phyloP scores from a whole-genome alignment of 2,329 filamentous ascomycete genomes.

The Verticillium albo-atrum region DNA sequence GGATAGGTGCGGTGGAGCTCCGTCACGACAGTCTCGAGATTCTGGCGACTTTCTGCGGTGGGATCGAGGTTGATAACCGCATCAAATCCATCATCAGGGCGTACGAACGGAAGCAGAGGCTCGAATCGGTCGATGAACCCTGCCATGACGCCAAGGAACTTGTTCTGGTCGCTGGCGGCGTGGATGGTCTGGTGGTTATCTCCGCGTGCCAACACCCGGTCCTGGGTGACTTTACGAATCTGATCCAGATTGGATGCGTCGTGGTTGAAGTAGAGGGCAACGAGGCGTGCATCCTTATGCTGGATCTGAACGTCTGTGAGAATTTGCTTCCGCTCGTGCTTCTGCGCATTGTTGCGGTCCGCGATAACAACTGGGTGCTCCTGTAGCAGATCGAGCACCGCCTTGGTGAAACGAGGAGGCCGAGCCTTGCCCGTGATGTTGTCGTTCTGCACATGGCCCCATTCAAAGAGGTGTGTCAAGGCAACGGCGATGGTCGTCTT shows the following conservation, averaged over 20 bases:
- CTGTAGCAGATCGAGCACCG: conserved; percentile 61
- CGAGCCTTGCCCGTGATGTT: conserved; percentile 81
- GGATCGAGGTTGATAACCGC: conserved; percentile 81
- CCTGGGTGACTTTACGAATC: conserved; percentile 70
- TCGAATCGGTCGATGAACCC: conserved; percentile 87
- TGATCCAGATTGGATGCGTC: conserved; percentile 68
- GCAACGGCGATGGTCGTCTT: conserved; percentile 91
- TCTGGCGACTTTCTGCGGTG: conserved; percentile 69
- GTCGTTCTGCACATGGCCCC: conserved; percentile 95
- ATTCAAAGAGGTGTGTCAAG: conserved; percentile 76
- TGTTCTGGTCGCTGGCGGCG: conserved; percentile 66
- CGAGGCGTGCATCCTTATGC: conserved; percentile 62
- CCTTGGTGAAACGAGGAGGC: conserved; percentile 71
- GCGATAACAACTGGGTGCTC: conserved; percentile 73
- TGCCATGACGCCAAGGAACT: conserved; percentile 90
- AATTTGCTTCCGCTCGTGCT: conserved; percentile 81
- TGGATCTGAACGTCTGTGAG: conserved; percentile 69
- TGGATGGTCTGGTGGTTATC: conserved; percentile 99
- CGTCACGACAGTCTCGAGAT: conserved; percentile 74
- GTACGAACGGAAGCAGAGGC: conserved; percentile 57
- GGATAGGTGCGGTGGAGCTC: conserved; percentile 75
- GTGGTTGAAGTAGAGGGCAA: conserved; percentile 87
- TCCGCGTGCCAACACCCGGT: conserved; percentile 77
- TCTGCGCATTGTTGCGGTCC: conserved; percentile 91
- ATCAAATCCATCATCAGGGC: conserved; percentile 82